phyloP scores from a whole-genome alignment of 331 rosid species.

The Telfairia occidentalis region DNA sequence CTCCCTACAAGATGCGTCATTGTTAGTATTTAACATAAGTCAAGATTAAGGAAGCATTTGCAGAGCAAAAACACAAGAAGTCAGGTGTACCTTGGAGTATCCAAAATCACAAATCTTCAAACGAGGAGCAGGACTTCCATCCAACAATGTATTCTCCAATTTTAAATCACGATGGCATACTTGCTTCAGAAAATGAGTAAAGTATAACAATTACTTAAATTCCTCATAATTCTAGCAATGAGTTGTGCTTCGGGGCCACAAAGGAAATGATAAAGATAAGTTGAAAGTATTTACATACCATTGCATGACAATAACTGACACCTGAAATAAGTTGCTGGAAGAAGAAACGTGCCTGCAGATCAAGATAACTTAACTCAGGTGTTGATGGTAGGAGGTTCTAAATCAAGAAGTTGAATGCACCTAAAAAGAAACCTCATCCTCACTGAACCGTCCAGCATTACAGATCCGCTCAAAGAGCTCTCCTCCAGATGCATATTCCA shows the following conservation, averaged over 20 bases:
- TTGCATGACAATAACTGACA: slow-evolving; percentile 85
- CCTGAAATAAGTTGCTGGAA: slow-evolving; percentile 94
- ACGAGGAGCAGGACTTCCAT: slow-evolving; percentile 89
- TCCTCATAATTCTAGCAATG: slow-evolving; percentile 3
- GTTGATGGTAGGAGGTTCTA: not conserved
- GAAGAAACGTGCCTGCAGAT: slow-evolving; percentile 82
- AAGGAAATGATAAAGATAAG: not conserved
- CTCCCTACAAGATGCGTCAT: not conserved
- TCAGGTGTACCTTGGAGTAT: slow-evolving; percentile 62
- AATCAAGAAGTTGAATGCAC: slow-evolving; percentile 10
- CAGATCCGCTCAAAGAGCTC: slow-evolving; percentile 92
- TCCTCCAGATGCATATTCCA: slow-evolving; percentile 98
- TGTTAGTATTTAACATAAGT: not conserved
- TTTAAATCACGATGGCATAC: slow-evolving; percentile 94
- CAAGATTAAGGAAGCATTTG: too few species aligned
- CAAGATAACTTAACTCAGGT: slow-evolving; percentile 15
- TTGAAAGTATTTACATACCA: slow-evolving; percentile 29
- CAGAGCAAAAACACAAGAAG: not conserved
- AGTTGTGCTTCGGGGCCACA: not conserved
- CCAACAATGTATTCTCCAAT: slow-evolving; percentile 88
- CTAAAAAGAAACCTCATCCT: slow-evolving; percentile 65
- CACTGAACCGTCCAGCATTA: slow-evolving; percentile 93
- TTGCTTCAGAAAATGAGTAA: slow-evolving; percentile 45
- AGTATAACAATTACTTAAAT: slow-evolving; percentile 3
- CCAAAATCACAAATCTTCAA: slow-evolving; percentile 93